A percentile compares a stretch with the other conserved stretches of the same genome.
Evolutionary conservation across 768 basidiomycete genomes (phyloP).

Genomic region (Leccinum broughii): DNA sequence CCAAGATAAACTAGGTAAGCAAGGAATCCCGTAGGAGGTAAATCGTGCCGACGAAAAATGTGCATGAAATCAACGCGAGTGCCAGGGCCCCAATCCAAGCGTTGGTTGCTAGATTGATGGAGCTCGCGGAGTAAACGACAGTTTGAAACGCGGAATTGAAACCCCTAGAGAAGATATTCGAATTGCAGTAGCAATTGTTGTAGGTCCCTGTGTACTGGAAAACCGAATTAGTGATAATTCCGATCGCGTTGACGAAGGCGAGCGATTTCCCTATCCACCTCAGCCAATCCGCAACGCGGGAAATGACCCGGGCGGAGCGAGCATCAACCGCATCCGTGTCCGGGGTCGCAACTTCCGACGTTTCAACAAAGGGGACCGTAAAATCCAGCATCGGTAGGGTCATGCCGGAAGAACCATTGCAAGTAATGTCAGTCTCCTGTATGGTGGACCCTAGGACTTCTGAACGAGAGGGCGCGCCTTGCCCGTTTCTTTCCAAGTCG

Average conservation of each 20-base stretch:
- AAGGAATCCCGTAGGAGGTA: too few species aligned
- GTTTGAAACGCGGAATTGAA: conserved; percentile 30
- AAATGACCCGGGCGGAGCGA: background rate
- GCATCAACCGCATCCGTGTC: background rate
- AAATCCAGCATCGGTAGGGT: background rate
- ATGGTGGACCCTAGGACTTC: background rate
- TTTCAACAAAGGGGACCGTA: background rate
- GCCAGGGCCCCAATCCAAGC: too few species aligned
- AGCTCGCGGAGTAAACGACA: conserved; percentile 7
- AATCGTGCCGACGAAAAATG: too few species aligned
- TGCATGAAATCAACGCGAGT: too few species aligned
- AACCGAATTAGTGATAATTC: conserved; percentile 25
- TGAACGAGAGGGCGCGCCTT: too few species aligned
- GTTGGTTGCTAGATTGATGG: too few species aligned
- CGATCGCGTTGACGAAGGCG: conserved; percentile 30
- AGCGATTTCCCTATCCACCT: conserved; percentile 30
- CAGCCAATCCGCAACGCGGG: conserved; percentile 15
- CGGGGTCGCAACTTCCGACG: background rate
- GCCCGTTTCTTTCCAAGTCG: background rate
- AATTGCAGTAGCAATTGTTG: conserved; percentile 32
- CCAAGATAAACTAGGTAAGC: too few species aligned
- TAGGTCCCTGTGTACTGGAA: conserved; percentile 31
- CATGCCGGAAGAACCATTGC: too few species aligned
- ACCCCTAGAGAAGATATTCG: conserved; percentile 24
- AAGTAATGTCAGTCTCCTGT: too few species aligned